A percentile compares a stretch with the other conserved stretches of the same genome.
These are phyloP conservation scores for Haberlea rhodopensis DNA, from an alignment of 257 asterid genomes.

Conservation along the genomic window DNA sequence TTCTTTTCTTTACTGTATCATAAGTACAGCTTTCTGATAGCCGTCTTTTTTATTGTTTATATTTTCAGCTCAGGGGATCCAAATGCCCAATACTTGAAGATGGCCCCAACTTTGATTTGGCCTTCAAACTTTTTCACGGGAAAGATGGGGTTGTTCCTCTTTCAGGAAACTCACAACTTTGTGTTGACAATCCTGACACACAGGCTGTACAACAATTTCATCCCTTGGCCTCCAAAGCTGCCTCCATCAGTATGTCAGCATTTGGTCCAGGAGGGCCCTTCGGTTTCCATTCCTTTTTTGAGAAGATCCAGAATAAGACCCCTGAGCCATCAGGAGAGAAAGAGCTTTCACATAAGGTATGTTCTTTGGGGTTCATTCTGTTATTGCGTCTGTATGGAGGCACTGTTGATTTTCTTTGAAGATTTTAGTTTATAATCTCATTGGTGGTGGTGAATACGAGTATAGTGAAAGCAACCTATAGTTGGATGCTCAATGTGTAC, in stretches of 20 bases:
- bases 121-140: conserved; percentile 78
- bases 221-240: conserved; percentile 67
- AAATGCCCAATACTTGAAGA: conserved; percentile 84
- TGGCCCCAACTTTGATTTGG: conserved; percentile 66
- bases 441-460: not conserved
- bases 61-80: conserved; percentile 46
- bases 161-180: conserved; percentile 30
- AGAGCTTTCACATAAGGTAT: conserved; percentile 50
- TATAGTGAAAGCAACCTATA: not conserved
- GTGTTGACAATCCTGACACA: conserved; percentile 32
- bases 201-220: conserved; percentile 45
- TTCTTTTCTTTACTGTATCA: conserved; percentile 7
- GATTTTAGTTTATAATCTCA: conserved; percentile 1
- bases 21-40: conserved; percentile 13
- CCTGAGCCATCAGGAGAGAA: conserved; percentile 45
- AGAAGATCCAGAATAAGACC: conserved; percentile 52
- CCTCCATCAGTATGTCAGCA: conserved; percentile 69
- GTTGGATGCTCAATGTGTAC: not conserved
- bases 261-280: conserved; percentile 85
- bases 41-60: conserved; percentile 18
- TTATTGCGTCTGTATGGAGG: conserved; percentile 12
- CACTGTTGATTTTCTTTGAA: not conserved
- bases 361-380: conserved; percentile 14
- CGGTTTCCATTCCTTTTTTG: conserved; percentile 58
- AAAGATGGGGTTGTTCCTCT: conserved; percentile 78